Percentiles rank a stretch among this genome's conserved stretches.
These are phyloP conservation scores for Rehmannia glutinosa DNA, from an alignment of 257 asterid species.

Conservation along the genomic window DNA sequence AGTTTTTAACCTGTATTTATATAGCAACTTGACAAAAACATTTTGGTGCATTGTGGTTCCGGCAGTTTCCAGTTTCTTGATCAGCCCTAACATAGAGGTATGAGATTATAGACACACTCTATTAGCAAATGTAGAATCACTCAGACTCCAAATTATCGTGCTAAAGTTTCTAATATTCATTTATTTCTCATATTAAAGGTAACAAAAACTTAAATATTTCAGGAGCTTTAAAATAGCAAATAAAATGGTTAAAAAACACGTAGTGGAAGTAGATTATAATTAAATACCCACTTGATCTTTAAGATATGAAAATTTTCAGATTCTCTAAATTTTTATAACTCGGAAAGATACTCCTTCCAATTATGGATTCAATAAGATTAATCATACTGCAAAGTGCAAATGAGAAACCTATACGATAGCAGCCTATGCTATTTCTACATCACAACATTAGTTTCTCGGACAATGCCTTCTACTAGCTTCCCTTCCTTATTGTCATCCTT, in stretches of 20 bases:
- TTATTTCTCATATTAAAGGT: not conserved
- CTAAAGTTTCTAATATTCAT: not conserved
- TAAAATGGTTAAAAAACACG: too few species aligned
- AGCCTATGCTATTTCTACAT: not conserved
- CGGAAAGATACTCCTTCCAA: not conserved
- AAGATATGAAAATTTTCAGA: not conserved
- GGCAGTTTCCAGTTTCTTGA: not conserved
- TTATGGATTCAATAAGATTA: too few species aligned
- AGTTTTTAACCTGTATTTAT: not conserved
- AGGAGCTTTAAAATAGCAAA: too few species aligned
- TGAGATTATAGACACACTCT: not conserved
- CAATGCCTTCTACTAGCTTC: not conserved
- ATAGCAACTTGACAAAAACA: not conserved
- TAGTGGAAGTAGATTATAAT: not conserved
- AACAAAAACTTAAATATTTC: too few species aligned
- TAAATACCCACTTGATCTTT: not conserved
- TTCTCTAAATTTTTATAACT: not conserved
- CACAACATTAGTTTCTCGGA: not conserved
- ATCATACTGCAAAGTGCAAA: too few species aligned
- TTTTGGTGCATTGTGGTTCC: not conserved
- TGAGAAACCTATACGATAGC: not conserved
- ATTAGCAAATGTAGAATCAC: not conserved
- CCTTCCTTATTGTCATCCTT: not conserved
- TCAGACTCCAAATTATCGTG: not conserved
- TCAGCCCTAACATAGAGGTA: not conserved